Conservation (phyloP, 441 rosid genomes). For the Lepidium campestre region DNA sequence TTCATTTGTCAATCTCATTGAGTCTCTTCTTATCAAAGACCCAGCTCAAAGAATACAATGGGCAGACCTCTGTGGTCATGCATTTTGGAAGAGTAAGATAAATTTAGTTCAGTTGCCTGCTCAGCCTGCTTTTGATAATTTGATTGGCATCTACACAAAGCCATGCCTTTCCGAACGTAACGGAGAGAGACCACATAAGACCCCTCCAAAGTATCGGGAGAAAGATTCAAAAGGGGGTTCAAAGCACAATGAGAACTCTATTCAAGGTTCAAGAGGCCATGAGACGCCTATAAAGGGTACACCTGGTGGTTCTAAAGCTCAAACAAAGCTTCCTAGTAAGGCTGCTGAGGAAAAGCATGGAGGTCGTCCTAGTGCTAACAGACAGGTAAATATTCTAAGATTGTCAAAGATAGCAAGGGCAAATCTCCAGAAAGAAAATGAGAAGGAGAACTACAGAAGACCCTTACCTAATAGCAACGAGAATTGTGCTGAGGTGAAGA, state of each 20-base stretch:
- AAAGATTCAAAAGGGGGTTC: slow-evolving; percentile 59
- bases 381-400: slow-evolving; percentile 78
- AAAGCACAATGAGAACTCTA: slow-evolving; percentile 61
- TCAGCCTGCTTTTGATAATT: slow-evolving; percentile 81
- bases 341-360: slow-evolving; percentile 60
- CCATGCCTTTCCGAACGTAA: slow-evolving; percentile 81
- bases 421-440: slow-evolving; percentile 89
- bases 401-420: slow-evolving; percentile 88
- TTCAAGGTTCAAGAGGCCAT: slow-evolving; percentile 41
- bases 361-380: slow-evolving; percentile 52
- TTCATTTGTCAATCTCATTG: slow-evolving; percentile 69
- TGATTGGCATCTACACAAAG: slow-evolving; percentile 59
- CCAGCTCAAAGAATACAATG: slow-evolving; percentile 92
- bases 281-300: slow-evolving; percentile 66
- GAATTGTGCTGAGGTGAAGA: slow-evolving; percentile 83
- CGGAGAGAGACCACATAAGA: slow-evolving; percentile 68
- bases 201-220: slow-evolving; percentile 70
- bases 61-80: slow-evolving; percentile 81
- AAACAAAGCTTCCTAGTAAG: slow-evolving; percentile 50
- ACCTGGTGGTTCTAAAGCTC: slow-evolving; percentile 48
- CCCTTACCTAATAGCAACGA: slow-evolving; percentile 68
- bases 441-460: slow-evolving; percentile 92
- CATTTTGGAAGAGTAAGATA: slow-evolving; percentile 77
- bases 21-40: slow-evolving; percentile 88
- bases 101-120: slow-evolving; percentile 57